Percentiles rank a stretch among this genome's conserved stretches.
These are phyloP conservation scores for Carex myosuroides DNA, from an alignment of 176 grass and related monocot genomes.

Conservation along the genomic window DNA sequence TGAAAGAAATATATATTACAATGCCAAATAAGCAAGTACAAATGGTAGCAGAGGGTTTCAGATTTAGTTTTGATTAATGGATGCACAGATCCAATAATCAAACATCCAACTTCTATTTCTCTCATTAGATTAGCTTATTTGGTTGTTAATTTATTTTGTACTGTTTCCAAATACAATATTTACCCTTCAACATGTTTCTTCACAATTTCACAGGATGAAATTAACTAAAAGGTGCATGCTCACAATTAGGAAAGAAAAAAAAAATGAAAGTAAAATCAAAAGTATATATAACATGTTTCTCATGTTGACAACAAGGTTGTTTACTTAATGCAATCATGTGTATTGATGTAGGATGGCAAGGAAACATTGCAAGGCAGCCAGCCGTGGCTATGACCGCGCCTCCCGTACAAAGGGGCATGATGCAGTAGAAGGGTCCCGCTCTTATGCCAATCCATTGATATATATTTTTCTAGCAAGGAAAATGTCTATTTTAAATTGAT, in stretches of 20 bases:
- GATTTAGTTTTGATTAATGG: too few relatives aligned
- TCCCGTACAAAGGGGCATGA: constrained; percentile 23
- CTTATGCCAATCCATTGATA: not conserved
- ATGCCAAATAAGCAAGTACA: too few relatives aligned
- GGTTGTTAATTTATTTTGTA: too few relatives aligned
- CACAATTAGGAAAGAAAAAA: not conserved
- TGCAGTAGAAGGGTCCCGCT: constrained; percentile 15
- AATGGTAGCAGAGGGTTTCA: too few relatives aligned
- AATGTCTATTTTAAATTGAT: not conserved
- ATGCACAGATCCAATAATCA: too few relatives aligned
- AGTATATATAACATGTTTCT: not conserved
- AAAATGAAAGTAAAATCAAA: not conserved
- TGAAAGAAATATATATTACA: too few relatives aligned
- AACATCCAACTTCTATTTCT: too few relatives aligned
- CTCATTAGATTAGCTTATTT: too few relatives aligned
- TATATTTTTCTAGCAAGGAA: not conserved
- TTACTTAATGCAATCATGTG: not conserved
- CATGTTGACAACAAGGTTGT: not conserved
- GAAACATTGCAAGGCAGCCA: constrained; percentile 47
- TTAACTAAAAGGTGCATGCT: too few relatives aligned
- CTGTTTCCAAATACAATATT: too few relatives aligned
- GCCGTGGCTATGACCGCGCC: constrained; percentile 3
- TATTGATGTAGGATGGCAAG: constrained; percentile 37
- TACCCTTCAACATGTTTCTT: too few relatives aligned
- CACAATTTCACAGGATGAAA: too few relatives aligned